Evolutionary conservation across 768 basidiomycete species (phyloP), one percentile per base, ranked within the genome.

Genomic region (Collybia sp.): DNA sequence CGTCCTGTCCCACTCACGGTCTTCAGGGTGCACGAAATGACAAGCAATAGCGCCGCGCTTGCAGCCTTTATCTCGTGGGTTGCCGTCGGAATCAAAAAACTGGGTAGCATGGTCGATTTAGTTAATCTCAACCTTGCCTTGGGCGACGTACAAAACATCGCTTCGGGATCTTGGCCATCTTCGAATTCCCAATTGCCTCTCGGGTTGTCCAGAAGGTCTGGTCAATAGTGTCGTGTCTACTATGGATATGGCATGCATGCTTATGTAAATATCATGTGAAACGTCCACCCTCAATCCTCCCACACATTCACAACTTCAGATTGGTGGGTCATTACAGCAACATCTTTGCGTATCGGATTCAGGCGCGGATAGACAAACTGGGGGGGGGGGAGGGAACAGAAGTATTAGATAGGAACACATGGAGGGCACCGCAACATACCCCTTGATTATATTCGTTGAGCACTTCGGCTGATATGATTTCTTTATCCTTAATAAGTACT

Each of bases 281-380:
- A 25, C 25, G 25, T 25, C 25, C 25, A 25, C 4, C 25, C 25
- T 25, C 25, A 65, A 25, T 75, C 67, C 48, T 80, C 75, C 76
- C 74, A 80, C 25, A 77, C 53, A 52, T 77, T 72, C 8, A 88
- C 76, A 51, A 88, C 74, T 70, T 93, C 90, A 1, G 85, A 78
- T 57, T 93, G 74, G 61, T 90, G 82, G 2, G 90, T 93, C 88
- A 89, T 90, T 19, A 89, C 85, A 3, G 84, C 82, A 1, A 80
- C 88, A 52, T 93, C 90, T 48, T 72, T 79, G 25, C 85, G 79
- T 16, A 92, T 70, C 6, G 85, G 85, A 55, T 87, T 83, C 49
- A 89, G 63, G 49, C 83, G 79, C n/a, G 90, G 91, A 54, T 85
- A 79, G 2, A 93, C 90, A 59, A 89, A 93, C 88, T 93, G 46